Conservation (phyloP, 495 filamentous ascomycete species). For the Neurospora cerealis region DNA sequence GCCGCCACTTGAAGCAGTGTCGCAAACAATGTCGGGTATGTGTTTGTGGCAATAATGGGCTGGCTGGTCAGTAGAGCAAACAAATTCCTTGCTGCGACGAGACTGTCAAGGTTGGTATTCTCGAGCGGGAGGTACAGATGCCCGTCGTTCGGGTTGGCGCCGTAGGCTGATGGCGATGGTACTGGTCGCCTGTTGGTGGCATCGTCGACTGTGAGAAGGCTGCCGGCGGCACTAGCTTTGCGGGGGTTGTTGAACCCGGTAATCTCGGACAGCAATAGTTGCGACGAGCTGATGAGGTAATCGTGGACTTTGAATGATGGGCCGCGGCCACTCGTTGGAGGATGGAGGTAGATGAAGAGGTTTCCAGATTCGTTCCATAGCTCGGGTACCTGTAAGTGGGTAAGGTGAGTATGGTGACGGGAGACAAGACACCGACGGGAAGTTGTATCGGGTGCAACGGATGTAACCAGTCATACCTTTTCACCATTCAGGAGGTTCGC, state of each 20-base stretch:
- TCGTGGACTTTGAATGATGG: conserved; percentile 74
- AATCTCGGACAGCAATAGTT: conserved; percentile 56
- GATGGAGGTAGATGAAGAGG: conserved; percentile 75
- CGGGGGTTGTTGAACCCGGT: conserved; percentile 24
- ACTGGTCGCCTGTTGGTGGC: conserved; percentile 31
- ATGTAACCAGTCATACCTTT: conserved; percentile 34
- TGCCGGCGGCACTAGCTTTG: conserved; percentile 30
- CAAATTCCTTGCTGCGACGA: conserved; percentile 76
- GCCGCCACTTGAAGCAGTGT: conserved; percentile 64
- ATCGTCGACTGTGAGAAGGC: conserved; percentile 28
- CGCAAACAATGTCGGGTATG: conserved; percentile 56
- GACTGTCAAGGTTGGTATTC: conserved; percentile 47
- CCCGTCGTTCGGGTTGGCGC: conserved; percentile 37
- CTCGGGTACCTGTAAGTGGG: conserved; percentile 55
- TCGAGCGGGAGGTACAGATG: conserved; percentile 58
- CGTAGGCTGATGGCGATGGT: conserved; percentile 15
- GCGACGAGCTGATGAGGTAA: conserved; percentile 60
- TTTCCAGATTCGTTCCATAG: conserved; percentile 81
- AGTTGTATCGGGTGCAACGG: not conserved
- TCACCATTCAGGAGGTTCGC: conserved; percentile 47
- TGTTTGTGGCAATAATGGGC: conserved; percentile 66
- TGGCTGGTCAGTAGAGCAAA: conserved; percentile 81
- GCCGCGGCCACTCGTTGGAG: conserved; percentile 51
- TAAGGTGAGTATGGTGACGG: not conserved
- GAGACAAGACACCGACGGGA: not conserved